A percentile compares a stretch with the other conserved stretches of the same genome.
These are phyloP conservation scores for Mytilinidion resinicola DNA, from an alignment of 495 filamentous ascomycete genomes.

Conservation along the genomic window DNA sequence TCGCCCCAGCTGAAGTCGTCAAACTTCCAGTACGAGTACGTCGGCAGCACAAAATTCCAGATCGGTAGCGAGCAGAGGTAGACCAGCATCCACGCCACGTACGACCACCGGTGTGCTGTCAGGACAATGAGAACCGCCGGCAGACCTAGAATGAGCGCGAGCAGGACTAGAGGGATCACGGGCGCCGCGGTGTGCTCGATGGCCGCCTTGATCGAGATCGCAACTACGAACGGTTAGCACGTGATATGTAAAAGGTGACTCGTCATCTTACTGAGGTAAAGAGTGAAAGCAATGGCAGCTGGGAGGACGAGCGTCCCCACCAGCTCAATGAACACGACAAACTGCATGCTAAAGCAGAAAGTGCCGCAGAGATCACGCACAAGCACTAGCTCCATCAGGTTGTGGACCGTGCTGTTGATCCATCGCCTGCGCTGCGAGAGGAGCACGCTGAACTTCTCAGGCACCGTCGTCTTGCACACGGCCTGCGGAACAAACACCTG, in stretches of 20 bases:
- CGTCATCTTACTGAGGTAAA: conserved; percentile 74
- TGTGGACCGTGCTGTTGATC: conserved; percentile 99
- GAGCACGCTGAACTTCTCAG: conserved; percentile 85
- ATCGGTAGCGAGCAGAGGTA: conserved; percentile 90
- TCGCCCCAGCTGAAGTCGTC: conserved; percentile 99
- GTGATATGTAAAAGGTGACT: too few species aligned
- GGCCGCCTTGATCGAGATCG: conserved; percentile 80
- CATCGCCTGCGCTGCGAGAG: conserved; percentile 91
- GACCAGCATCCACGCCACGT: conserved; percentile 94
- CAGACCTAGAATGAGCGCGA: conserved; percentile 87
- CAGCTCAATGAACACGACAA: conserved; percentile 93
- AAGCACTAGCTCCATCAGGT: conserved; percentile 93
- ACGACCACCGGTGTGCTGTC: conserved; percentile 90
- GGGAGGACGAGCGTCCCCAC: conserved; percentile 91
- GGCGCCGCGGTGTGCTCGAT: conserved; percentile 47
- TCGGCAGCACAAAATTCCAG: conserved; percentile 95
- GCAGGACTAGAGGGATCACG: conserved; percentile 82
- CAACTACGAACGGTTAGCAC: conserved; percentile 45
- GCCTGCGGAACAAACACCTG: conserved; percentile 98
- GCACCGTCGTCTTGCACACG: conserved; percentile 96
- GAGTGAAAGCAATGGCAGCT: conserved; percentile 91
- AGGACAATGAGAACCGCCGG: conserved; percentile 90
- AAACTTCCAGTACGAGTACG: conserved; percentile 98
- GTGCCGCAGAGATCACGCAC: conserved; percentile 96
- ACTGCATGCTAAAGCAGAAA: conserved; percentile 99